Percentiles rank a stretch among this genome's conserved stretches.
These are phyloP conservation scores for Russula virescens DNA, from an alignment of 768 basidiomycete genomes.

Conservation along the genomic window DNA sequence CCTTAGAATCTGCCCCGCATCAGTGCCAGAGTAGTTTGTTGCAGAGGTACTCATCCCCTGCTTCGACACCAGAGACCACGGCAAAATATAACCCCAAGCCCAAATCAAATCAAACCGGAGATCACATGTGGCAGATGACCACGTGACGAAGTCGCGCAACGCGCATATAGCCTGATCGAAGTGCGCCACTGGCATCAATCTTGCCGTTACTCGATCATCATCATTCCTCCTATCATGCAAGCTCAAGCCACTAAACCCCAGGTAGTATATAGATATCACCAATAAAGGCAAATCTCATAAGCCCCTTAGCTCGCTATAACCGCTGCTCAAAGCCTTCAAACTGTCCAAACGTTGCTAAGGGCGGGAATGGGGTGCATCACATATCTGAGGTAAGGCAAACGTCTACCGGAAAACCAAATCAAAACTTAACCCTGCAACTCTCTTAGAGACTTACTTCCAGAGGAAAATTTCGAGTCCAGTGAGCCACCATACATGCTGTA, in stretches of 20 bases:
- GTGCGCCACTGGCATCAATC: neutral
- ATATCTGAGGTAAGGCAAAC: slow-evolving; percentile 51
- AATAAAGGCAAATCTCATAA: neutral
- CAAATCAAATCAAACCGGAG: neutral
- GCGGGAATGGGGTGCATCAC: slow-evolving; percentile 75
- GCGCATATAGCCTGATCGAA: neutral
- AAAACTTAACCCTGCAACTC: slow-evolving; percentile 1
- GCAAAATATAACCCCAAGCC: slow-evolving; percentile 1
- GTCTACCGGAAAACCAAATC: slow-evolving; percentile 16
- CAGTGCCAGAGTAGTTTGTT: neutral
- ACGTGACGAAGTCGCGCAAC: slow-evolving; percentile 16
- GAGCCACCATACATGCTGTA: neutral
- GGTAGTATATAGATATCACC: slow-evolving; percentile 24
- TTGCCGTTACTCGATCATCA: neutral
- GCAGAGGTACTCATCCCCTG: neutral
- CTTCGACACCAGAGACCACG: neutral
- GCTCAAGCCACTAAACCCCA: slow-evolving; percentile 32
- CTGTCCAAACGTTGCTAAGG: slow-evolving; percentile 64
- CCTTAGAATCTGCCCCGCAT: neutral
- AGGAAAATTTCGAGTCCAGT: slow-evolving; percentile 59
- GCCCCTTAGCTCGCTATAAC: slow-evolving; percentile 28
- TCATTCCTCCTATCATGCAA: slow-evolving; percentile 33
- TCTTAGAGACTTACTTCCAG: slow-evolving; percentile 63
- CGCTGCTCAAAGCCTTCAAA: slow-evolving; percentile 57
- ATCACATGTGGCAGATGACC: neutral